phyloP scores from a whole-genome alignment of 768 basidiomycete genomes.

The Amanita fuliginea region DNA sequence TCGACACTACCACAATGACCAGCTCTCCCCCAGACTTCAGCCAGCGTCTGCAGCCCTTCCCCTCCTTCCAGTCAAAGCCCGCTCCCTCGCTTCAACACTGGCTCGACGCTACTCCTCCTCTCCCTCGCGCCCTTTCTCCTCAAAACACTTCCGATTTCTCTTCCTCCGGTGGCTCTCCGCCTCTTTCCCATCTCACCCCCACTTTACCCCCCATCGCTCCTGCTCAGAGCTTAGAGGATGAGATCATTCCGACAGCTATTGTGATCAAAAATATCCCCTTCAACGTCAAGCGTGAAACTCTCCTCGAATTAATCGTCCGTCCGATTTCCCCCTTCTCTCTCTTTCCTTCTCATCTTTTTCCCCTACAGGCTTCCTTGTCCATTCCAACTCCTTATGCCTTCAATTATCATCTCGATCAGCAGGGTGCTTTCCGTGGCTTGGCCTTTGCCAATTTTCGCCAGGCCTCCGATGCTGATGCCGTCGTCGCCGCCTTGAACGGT shows the following conservation, averaged over 20 bases:
- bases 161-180: slow-evolving; percentile 77
- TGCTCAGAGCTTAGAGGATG: slow-evolving; percentile 57
- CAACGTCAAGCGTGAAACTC: slow-evolving; percentile 92
- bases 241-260: slow-evolving; percentile 97
- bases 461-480: slow-evolving; percentile 84
- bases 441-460: slow-evolving; percentile 98
- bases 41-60: slow-evolving; percentile 56
- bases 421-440: slow-evolving; percentile 92
- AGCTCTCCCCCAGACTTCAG: slow-evolving; percentile 74
- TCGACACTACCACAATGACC: slow-evolving; percentile 50
- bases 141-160: slow-evolving; percentile 86
- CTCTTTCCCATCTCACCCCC: slow-evolving; percentile 37
- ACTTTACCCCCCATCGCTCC: slow-evolving; percentile 40
- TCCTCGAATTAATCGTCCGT: slow-evolving; percentile 92
- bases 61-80: slow-evolving; percentile 13
- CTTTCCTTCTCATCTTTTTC: slow-evolving; percentile 9
- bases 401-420: slow-evolving; percentile 97
- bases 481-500: slow-evolving; percentile 92
- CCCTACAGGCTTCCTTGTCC: slow-evolving; percentile 65
- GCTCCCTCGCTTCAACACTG: slow-evolving; percentile 52
- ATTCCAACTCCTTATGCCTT: slow-evolving; percentile 98
- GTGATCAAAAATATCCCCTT: slow-evolving; percentile 99
- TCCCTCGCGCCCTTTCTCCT: slow-evolving; percentile 74
- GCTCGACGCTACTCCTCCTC: slow-evolving; percentile 64
- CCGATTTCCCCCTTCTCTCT: slow-evolving; percentile 8